Evolutionary conservation across 2,329 filamentous ascomycete genomes (phyloP).

Genomic region (Sarocladium brachiariae): DNA sequence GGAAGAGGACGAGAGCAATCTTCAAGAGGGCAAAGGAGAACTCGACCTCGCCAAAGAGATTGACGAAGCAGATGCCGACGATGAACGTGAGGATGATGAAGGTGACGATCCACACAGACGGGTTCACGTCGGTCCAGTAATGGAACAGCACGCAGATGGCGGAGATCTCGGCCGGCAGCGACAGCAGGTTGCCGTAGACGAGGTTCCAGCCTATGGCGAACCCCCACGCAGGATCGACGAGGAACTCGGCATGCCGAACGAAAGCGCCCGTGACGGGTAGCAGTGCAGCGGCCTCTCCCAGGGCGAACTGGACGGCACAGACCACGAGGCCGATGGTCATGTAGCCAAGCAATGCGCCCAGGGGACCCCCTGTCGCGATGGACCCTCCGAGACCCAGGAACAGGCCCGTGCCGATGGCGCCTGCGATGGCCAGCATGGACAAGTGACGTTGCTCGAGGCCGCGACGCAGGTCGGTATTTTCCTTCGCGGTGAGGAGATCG

Average conservation of each 20-base stretch:
- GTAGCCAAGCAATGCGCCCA: conserved; percentile 44
- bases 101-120: conserved; percentile 40
- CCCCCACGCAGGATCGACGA: conserved; percentile 54
- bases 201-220: conserved; percentile 49
- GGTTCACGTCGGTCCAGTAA: conserved; percentile 55
- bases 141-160: conserved; percentile 56
- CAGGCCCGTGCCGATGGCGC: conserved; percentile 54
- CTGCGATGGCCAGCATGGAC: conserved; percentile 56
- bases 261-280: conserved; percentile 58
- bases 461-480: conserved; percentile 33
- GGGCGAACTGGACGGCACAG: conserved; percentile 49
- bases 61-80: conserved; percentile 51
- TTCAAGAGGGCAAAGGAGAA: conserved; percentile 47
- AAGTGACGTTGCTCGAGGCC: conserved; percentile 27
- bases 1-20: conserved; percentile 53
- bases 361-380: conserved; percentile 41
- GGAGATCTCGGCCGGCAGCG: conserved; percentile 53
- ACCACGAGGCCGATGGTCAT: conserved; percentile 50
- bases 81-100: conserved; percentile 47
- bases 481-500: conserved; percentile 40
- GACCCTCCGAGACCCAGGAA: conserved; percentile 52
- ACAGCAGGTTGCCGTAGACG: conserved; percentile 47
- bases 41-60: conserved; percentile 54
- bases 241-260: conserved; percentile 52
- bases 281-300: conserved; percentile 54